A percentile compares a stretch with the other conserved stretches of the same genome.
These are phyloP conservation scores for Gossypium trilobum DNA, from an alignment of 441 rosid genomes.

Conservation along the genomic window DNA sequence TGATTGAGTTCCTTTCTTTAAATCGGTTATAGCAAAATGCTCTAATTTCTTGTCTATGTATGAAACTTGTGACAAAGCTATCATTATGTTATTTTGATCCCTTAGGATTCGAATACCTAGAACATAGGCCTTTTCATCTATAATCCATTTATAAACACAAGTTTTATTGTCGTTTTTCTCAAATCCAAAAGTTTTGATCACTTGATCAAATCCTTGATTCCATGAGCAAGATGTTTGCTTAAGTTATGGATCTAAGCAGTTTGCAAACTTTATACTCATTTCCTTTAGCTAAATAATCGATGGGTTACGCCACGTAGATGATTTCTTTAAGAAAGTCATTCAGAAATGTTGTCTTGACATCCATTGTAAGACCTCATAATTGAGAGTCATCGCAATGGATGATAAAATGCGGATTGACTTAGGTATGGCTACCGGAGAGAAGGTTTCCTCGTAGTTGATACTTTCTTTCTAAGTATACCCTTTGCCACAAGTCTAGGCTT, in stretches of 20 bases:
- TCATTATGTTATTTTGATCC: neutral
- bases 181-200: too few relatives aligned
- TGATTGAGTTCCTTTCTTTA: neutral
- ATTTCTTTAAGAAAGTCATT: neutral
- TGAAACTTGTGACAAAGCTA: neutral
- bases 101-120: neutral
- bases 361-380: neutral
- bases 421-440: neutral
- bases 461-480: neutral
- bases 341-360: neutral
- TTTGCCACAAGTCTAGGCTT: neutral
- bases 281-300: neutral
- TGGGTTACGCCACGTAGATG: neutral
- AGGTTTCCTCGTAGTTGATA: neutral
- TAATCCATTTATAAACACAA: neutral
- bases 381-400: neutral
- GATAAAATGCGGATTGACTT: too few relatives aligned
- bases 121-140: neutral
- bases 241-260: neutral
- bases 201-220: neutral
- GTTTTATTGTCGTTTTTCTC: neutral
- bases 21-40: neutral
- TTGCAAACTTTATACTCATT: neutral
- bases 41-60: neutral
- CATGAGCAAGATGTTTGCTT: neutral